phyloP scores from a whole-genome alignment of 306 rosid species.

The Inga laurina region DNA sequence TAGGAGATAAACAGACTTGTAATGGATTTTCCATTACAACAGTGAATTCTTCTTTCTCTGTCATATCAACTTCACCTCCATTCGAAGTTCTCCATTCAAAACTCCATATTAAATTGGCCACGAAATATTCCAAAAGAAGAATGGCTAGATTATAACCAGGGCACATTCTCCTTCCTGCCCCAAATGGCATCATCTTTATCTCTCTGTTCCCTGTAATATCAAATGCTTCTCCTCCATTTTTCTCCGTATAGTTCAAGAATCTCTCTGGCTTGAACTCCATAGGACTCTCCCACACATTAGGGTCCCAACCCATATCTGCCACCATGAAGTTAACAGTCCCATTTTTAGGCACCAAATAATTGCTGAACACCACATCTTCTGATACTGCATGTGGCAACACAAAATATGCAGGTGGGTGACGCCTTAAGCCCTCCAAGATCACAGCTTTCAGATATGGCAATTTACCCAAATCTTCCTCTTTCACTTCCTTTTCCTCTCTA shows the following conservation, averaged over 20 bases:
- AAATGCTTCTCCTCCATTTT: slow-evolving; percentile 1
- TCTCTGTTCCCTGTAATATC: slow-evolving; percentile 1
- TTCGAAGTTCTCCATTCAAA: slow-evolving; percentile 22
- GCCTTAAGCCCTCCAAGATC: not conserved
- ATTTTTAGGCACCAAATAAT: not conserved
- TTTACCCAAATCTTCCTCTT: slow-evolving; percentile 5
- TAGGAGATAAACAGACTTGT: not conserved
- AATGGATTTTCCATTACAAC: slow-evolving; percentile 25
- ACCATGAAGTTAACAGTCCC: slow-evolving; percentile 13
- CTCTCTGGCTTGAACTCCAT: slow-evolving; percentile 26
- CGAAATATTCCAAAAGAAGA: slow-evolving; percentile 13
- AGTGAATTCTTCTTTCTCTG: slow-evolving; percentile 24
- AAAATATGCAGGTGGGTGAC: slow-evolving; percentile 10
- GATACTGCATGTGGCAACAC: slow-evolving; percentile 12
- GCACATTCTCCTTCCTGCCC: slow-evolving; percentile 24
- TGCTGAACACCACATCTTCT: not conserved
- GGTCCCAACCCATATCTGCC: slow-evolving; percentile 19
- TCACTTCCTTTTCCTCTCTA: not conserved
- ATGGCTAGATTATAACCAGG: not conserved
- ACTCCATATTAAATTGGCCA: slow-evolving; percentile 9
- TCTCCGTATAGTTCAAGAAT: not conserved
- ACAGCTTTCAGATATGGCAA: slow-evolving; percentile 3
- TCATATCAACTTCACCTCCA: slow-evolving; percentile 24
- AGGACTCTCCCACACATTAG: slow-evolving; percentile 19
- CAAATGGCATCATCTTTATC: slow-evolving; percentile 20